These are phyloP conservation scores for Alternaria triticina DNA, from an alignment of 2,329 filamentous ascomycete genomes.

Conservation along the genomic window DNA sequence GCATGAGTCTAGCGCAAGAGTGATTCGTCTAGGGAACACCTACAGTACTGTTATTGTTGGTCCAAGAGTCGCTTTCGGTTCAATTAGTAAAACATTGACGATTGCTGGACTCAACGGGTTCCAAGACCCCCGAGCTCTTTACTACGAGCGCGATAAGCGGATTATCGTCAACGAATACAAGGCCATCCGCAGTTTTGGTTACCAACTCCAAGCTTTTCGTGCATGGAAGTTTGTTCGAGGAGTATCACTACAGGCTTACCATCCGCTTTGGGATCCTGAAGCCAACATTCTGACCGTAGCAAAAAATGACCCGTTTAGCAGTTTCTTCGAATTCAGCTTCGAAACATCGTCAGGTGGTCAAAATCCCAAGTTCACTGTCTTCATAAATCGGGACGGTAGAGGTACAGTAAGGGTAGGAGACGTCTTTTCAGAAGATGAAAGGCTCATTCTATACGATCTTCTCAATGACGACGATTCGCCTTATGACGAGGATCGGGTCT, in stretches of 20 bases:
- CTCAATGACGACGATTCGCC: not conserved
- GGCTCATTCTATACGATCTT: not conserved
- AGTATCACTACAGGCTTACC: not conserved
- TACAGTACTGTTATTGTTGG: not conserved
- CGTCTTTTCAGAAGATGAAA: not conserved
- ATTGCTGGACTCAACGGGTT: not conserved
- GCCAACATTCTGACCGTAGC: not conserved
- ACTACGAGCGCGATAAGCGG: not conserved
- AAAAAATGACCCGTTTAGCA: rapidly evolving
- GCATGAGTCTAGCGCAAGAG: too few species aligned
- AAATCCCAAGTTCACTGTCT: not conserved
- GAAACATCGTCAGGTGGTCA: not conserved
- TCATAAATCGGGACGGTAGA: not conserved
- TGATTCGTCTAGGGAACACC: not conserved
- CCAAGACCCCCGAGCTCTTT: too few species aligned
- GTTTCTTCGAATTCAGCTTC: not conserved
- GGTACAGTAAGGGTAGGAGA: not conserved
- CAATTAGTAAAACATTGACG: not conserved
- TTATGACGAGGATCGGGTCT: not conserved
- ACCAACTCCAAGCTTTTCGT: not conserved
- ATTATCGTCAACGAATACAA: not conserved
- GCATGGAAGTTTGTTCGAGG: not conserved
- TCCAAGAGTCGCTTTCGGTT: not conserved
- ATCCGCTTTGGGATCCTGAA: not conserved
- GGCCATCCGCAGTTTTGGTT: not conserved